These are phyloP conservation scores for Metroxylon sagu DNA, from an alignment of 176 grass and related monocot species.

Conservation along the genomic window DNA sequence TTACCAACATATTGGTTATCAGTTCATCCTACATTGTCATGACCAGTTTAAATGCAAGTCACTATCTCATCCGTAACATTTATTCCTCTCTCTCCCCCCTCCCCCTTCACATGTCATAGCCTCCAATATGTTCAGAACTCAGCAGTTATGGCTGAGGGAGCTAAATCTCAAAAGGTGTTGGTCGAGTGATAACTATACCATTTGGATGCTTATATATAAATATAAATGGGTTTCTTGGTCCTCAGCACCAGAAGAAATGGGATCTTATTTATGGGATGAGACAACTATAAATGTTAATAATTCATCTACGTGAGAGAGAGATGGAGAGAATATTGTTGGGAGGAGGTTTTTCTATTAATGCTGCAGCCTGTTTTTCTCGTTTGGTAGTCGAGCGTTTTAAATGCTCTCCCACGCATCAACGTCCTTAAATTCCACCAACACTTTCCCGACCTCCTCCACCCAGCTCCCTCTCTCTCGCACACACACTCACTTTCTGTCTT, in stretches of 20 bases:
- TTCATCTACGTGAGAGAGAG: background rate
- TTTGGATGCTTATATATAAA: conserved; percentile 10
- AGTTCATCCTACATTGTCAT: too few species aligned
- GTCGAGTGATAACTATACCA: background rate
- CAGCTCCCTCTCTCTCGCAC: background rate
- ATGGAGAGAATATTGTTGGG: background rate
- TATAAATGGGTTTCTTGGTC: background rate
- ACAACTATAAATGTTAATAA: background rate
- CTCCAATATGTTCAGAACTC: background rate
- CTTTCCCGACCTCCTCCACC: conserved; percentile 5
- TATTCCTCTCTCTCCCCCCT: background rate
- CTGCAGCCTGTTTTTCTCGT: conserved; percentile 24
- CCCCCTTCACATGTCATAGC: background rate
- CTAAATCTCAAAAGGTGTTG: conserved; percentile 17
- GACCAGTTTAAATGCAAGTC: too few species aligned
- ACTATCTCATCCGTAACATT: too few species aligned
- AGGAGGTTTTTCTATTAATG: conserved; percentile 19
- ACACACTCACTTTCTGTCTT: background rate
- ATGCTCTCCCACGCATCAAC: conserved; percentile 13
- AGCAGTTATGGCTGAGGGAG: conserved; percentile 5
- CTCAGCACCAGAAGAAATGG: background rate
- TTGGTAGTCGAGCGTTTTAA: conserved; percentile 32
- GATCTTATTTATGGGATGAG: background rate
- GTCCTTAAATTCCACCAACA: conserved; percentile 20
- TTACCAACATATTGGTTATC: too few species aligned